Percentiles rank a stretch among this genome's conserved stretches.
Conservation (phyloP, 176 grass and related monocot species). For the Themeda triandra region DNA sequence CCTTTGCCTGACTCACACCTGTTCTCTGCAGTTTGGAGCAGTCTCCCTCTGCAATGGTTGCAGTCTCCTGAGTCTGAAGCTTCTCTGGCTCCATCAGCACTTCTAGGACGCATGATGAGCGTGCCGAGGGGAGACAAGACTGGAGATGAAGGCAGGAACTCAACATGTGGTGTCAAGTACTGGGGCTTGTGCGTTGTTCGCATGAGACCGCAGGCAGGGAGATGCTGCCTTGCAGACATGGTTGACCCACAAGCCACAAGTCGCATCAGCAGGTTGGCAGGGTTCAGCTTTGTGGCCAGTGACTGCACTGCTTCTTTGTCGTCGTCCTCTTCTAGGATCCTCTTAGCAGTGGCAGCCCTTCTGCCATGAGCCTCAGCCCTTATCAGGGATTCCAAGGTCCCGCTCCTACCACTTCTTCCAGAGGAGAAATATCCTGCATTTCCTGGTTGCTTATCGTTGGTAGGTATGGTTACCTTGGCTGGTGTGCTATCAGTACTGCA, state of each 20-base stretch:
- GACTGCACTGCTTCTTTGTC: conserved; percentile 27
- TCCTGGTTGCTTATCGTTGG: not conserved
- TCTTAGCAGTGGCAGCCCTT: conserved; percentile 28
- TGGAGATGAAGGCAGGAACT: conserved; percentile 45
- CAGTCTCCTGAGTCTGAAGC: conserved; percentile 33
- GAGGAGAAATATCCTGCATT: not conserved
- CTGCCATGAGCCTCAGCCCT: conserved; percentile 55
- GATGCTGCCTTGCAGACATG: conserved; percentile 49
- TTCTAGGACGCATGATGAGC: conserved; percentile 21
- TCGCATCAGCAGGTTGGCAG: conserved; percentile 65
- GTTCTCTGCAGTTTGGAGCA: conserved; percentile 29
- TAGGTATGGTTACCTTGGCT: not conserved
- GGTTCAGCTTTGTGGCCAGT: conserved; percentile 47
- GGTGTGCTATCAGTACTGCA: not conserved
- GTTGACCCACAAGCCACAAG: conserved; percentile 55
- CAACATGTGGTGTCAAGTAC: conserved; percentile 31
- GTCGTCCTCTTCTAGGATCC: conserved; percentile 32
- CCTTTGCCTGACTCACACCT: conserved; percentile 8
- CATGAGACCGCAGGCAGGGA: conserved; percentile 46
- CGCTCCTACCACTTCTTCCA: conserved; percentile 22
- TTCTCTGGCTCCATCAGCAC: not conserved
- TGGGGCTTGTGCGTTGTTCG: conserved; percentile 36
- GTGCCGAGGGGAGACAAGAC: conserved; percentile 38
- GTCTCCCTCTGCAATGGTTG: conserved; percentile 16
- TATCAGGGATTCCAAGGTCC: conserved; percentile 76